Evolutionary conservation across 2,329 filamentous ascomycete species (phyloP).

Genomic region (Nigrospora sphaerica): DNA sequence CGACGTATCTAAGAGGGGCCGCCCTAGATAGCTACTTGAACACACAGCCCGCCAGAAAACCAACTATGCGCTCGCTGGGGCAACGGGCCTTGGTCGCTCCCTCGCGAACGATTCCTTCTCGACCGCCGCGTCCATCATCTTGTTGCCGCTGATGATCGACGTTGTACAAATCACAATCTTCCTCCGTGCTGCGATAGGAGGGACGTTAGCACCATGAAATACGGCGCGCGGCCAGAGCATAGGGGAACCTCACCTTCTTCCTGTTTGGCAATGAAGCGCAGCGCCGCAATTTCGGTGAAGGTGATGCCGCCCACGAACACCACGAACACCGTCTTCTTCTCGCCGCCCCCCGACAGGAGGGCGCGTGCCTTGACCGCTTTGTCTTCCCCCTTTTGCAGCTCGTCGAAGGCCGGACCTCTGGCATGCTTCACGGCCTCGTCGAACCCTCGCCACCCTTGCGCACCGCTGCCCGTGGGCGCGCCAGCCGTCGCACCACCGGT

Average conservation of each 20-base stretch:
- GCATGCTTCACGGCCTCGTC: conserved; percentile 87
- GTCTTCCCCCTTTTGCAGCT: conserved; percentile 86
- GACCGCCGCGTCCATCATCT: conserved; percentile 79
- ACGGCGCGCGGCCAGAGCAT: background rate
- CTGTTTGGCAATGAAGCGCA: conserved; percentile 82
- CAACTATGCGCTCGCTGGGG: background rate
- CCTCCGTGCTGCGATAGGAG: conserved; percentile 48
- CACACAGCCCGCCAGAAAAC: background rate
- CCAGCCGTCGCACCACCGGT: conserved; percentile 40
- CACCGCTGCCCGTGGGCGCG: conserved; percentile 45
- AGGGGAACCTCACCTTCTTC: conserved; percentile 53
- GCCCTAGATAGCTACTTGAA: too few species aligned
- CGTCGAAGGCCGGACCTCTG: conserved; percentile 82
- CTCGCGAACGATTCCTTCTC: conserved; percentile 60
- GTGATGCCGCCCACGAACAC: conserved; percentile 97
- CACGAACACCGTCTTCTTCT: conserved; percentile 84
- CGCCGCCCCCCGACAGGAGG: conserved; percentile 67
- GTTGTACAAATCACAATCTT: conserved; percentile 91
- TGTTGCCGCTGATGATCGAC: conserved; percentile 81
- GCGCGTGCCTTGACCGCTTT: conserved; percentile 84
- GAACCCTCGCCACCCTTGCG: conserved; percentile 86
- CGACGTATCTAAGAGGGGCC: too few species aligned
- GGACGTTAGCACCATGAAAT: background rate
- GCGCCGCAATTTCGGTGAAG: conserved; percentile 89
- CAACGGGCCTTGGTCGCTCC: conserved; percentile 19